Evolutionary conservation across 2,329 filamentous ascomycete genomes (phyloP), one percentile per base, ranked within the genome.

Genomic region (Paraconiothyrium sp.): DNA sequence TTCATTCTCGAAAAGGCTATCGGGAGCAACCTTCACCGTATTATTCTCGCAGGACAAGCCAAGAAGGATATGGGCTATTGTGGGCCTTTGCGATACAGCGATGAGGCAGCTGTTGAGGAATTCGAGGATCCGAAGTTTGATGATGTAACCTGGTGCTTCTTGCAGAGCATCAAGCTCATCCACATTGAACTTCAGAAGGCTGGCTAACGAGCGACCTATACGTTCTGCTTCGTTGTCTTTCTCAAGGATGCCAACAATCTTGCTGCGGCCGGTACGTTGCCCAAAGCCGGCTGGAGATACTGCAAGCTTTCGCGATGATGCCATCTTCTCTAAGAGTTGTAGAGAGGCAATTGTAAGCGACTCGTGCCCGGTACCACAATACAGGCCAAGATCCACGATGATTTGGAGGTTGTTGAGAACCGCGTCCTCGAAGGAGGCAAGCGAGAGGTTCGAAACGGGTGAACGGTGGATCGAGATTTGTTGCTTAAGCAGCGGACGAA

Each of bases 381-480:
- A 97, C 35, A 92, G 86, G 34, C 94, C 94, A 27, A 99, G 83
- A 67, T 95, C 90, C 3, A 93, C 89, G 44, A 98, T 87, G 7
- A 97, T 82, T 46, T 86, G 84, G 32, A 99, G 82, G 70, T 95
- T 90, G 60, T 90, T 93, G 43, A 97, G 84, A 22, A 99, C 84
- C 8, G 92, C 93, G 72, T 99, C 96, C 75, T 98, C 94, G 71
- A 99, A 94, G 0, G 91, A 94, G n/a, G 91, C 85, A 67, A 94
- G 91, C 0, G 92, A 89, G 6, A 90, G 87, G 69, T 92, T 93
- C 0, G 90, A 86, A 24, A 95, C 89, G 4, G 86, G 84, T 9
- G 84, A 80, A 32, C 86, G 84, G 54, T 88, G 85, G 51, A 85
- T 82, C 32, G 84, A 85, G 22, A 86, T 81, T 59, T 92, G 87